Conservation (phyloP, 2,329 filamentous ascomycete species). For the Dactylellina leptospora region DNA sequence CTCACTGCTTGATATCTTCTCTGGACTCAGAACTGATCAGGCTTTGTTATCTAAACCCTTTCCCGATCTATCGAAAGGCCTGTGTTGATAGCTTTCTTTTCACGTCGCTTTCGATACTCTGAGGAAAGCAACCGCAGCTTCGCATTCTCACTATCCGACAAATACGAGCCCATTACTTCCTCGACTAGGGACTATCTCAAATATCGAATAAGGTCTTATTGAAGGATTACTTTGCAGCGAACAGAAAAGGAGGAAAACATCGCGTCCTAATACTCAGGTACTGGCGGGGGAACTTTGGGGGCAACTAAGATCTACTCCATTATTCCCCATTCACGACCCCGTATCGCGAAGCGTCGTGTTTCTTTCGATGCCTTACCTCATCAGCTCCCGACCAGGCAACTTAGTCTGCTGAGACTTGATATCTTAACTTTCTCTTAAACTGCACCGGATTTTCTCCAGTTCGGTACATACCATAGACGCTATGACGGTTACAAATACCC, state of each 20-base stretch:
- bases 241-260: background rate
- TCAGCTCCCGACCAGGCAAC: conserved; percentile 38
- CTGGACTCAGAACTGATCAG: background rate
- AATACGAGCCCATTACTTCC: conserved; percentile 32
- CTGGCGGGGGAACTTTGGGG: conserved; percentile 35
- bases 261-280: background rate
- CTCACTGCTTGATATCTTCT: conserved; percentile 1
- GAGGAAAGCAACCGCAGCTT: background rate
- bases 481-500: background rate
- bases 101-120: conserved; percentile 22
- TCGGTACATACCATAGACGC: too few species aligned
- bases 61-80: background rate
- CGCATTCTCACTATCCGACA: too few species aligned
- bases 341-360: conserved; percentile 25
- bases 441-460: background rate
- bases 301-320: background rate
- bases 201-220: conserved; percentile 14
- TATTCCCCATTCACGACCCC: background rate
- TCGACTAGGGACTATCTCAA: conserved; percentile 24
- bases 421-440: background rate
- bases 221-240: too few species aligned
- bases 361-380: conserved; percentile 46
- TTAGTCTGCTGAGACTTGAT: conserved; percentile 41
- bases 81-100: conserved; percentile 8
- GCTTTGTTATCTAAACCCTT: background rate